Percentiles rank a stretch among this genome's conserved stretches.
phyloP scores from a whole-genome alignment of 2,329 filamentous ascomycete species.

The Fusarium devonianum region DNA sequence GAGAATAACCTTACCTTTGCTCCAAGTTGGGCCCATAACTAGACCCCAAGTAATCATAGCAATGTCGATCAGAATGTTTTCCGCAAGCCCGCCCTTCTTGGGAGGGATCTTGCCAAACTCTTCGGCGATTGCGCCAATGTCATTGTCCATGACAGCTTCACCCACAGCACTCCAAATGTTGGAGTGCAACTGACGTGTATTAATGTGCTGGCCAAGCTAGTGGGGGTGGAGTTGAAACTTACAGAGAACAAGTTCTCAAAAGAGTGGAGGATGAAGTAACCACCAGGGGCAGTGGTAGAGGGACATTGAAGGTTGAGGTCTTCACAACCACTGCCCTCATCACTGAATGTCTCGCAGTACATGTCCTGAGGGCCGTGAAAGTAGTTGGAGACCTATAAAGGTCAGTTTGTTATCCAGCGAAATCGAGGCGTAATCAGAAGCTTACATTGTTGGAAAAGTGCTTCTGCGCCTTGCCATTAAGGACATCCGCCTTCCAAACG shows the following conservation, averaged over 20 bases:
- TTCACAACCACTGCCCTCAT: constrained; percentile 14
- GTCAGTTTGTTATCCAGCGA: background rate
- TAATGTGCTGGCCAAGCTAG: no score
- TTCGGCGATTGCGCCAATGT: constrained; percentile 11
- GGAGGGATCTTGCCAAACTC: constrained; percentile 23
- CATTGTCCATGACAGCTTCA: constrained; percentile 19
- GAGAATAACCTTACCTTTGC: constrained; percentile 3
- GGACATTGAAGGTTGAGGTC: constrained; percentile 14
- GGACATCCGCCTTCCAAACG: constrained; percentile 12
- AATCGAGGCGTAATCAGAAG: no score
- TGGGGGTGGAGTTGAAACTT: background rate
- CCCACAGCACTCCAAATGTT: constrained; percentile 24
- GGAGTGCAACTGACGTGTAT: constrained; percentile 27
- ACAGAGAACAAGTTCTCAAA: constrained; percentile 18
- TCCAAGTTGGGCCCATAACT: constrained; percentile 23
- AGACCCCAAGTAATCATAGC: constrained; percentile 19
- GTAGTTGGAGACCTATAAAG: constrained; percentile 10
- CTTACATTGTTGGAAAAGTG: constrained; percentile 20
- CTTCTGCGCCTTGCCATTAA: constrained; percentile 5
- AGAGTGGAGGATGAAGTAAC: constrained; percentile 19
- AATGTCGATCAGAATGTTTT: constrained; percentile 18
- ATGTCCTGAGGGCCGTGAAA: constrained; percentile 24
- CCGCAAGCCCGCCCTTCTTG: constrained; percentile 7
- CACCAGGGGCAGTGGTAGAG: constrained; percentile 11
- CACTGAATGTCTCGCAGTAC: constrained; percentile 21